These are phyloP conservation scores for Nymphaea colorata DNA, from an alignment of 164 flowering plant species.

Conservation along the genomic window DNA sequence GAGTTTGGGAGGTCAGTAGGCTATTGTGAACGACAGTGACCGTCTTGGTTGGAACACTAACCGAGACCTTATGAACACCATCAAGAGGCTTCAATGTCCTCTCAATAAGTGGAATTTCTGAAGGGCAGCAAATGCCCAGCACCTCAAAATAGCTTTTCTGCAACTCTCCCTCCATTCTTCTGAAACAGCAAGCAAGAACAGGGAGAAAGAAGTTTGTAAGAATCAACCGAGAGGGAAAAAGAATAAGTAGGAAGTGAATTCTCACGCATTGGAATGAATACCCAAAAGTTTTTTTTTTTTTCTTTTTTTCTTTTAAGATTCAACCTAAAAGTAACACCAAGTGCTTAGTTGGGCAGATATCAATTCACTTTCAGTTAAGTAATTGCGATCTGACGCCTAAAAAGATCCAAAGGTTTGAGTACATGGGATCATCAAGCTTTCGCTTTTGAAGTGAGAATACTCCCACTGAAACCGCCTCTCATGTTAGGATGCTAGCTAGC, in stretches of 20 bases:
- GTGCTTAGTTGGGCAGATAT: too few species aligned
- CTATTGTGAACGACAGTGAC: conserved; percentile 71
- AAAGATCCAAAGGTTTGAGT: too few species aligned
- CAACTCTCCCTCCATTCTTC: conserved; percentile 19
- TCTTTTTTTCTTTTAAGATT: not conserved
- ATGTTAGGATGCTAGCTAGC: too few species aligned
- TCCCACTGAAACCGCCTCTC: too few species aligned
- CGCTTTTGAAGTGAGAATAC: too few species aligned
- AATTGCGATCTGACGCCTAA: too few species aligned
- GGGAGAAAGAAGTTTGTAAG: not conserved
- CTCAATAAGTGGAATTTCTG: conserved; percentile 66
- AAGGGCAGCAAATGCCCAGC: conserved; percentile 72
- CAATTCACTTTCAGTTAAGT: too few species aligned
- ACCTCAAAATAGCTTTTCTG: conserved; percentile 88
- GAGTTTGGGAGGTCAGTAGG: conserved; percentile 42
- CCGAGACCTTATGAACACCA: conserved; percentile 55
- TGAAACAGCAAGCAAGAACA: not conserved
- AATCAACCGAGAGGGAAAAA: not conserved
- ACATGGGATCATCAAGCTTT: too few species aligned
- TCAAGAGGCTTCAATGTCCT: conserved; percentile 45
- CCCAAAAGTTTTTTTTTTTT: not conserved
- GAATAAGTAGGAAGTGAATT: not conserved
- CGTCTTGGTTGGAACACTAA: conserved; percentile 69
- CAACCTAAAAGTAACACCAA: too few species aligned
- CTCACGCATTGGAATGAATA: not conserved